Base-by-base conservation (phyloP, 352 stramenopile species). In the Pythium aquatile region DNA sequence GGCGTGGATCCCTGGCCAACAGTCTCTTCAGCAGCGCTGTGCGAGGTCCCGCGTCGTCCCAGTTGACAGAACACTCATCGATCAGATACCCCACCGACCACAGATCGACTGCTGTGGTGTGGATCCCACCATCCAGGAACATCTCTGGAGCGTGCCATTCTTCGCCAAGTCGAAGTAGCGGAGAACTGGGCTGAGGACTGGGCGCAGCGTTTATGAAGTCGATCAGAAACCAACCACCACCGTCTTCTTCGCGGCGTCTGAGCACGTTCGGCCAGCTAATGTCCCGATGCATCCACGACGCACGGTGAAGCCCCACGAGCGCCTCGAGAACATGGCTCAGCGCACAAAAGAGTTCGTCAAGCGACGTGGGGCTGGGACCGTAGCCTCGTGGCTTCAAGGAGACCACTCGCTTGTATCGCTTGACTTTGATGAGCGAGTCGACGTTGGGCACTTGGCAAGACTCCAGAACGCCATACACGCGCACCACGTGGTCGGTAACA, bases 201-300 rank as follows among this genome's bases (percentile, higher is more conserved):
- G 51, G 9, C 2, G 40, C 58, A 8, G 58, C 33, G 33, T 58
- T 42, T 2, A 32, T 24, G 26, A 64, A 64, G 39, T 61, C 55
- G 37, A 61, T 61, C n/a, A 61, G 17, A 32, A 61, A 61, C 52
- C 52, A 58, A 11, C 17, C 35, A 11, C 35, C 29, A 5, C 14
- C 17, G n/a, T 28, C 9, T 8, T 42, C 55, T 16, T 33, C 35
- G 11, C 35, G 55, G 2, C 39, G 55, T 35, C 10, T 30, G 28
- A 52, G 17, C 20, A 64, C 58, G 17, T 64, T 64, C n/a, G 58
- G 30, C 58, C 58, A 64, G 5, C 29, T 14, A 30, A 68, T 63
- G 29, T 68, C 54, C 16, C 61, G 47, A 26, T 63, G 54, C 47
- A 68, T 68, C 61, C 46, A 57, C n/a, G n/a, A 55, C n/a, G 20